Evolutionary conservation across 148 eudicot genomes (phyloP).

Genomic region (Linanthus parryae): DNA sequence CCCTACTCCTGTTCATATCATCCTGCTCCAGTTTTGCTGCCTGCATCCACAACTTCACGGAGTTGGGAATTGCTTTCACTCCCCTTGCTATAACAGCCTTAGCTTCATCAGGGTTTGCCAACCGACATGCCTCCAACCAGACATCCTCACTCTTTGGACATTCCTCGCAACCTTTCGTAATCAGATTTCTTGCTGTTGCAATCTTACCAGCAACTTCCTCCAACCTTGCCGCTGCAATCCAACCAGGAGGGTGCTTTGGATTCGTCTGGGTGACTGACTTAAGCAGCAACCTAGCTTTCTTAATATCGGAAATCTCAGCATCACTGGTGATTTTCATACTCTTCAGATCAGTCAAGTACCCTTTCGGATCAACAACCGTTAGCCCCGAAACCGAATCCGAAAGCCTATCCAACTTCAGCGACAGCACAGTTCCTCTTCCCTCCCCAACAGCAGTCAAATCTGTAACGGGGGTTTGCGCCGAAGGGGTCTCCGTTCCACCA

Average conservation of each 20-base stretch:
- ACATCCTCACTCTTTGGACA: conserved; percentile 94
- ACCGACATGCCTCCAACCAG: conserved; percentile 87
- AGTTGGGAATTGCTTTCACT: conserved; percentile 76
- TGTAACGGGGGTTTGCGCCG: conserved; percentile 84
- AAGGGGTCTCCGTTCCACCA: conserved; percentile 94
- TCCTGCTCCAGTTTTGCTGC: conserved; percentile 86
- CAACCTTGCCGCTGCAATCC: conserved; percentile 96
- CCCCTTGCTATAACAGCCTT: conserved; percentile 94
- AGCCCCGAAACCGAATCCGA: conserved; percentile 84
- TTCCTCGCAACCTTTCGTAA: conserved; percentile 82
- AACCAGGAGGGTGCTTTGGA: conserved; percentile 93
- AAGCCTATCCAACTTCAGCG: conserved; percentile 74
- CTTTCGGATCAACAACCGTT: conserved; percentile 92
- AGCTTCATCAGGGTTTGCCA: conserved; percentile 69
- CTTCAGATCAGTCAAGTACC: conserved; percentile 86
- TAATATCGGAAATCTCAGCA: conserved; percentile 91
- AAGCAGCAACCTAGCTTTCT: conserved; percentile 79
- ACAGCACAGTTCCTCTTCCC: conserved; percentile 96
- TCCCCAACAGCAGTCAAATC: conserved; percentile 98
- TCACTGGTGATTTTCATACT: conserved; percentile 97
- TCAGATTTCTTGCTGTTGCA: conserved; percentile 64
- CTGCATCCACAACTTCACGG: conserved; percentile 92
- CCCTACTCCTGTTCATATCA: conserved; percentile 66
- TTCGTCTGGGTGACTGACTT: conserved; percentile 80
- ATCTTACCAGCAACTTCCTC: conserved; percentile 96